These are phyloP conservation scores for Podaxis sp. DNA, from an alignment of 768 basidiomycete species.

Conservation along the genomic window DNA sequence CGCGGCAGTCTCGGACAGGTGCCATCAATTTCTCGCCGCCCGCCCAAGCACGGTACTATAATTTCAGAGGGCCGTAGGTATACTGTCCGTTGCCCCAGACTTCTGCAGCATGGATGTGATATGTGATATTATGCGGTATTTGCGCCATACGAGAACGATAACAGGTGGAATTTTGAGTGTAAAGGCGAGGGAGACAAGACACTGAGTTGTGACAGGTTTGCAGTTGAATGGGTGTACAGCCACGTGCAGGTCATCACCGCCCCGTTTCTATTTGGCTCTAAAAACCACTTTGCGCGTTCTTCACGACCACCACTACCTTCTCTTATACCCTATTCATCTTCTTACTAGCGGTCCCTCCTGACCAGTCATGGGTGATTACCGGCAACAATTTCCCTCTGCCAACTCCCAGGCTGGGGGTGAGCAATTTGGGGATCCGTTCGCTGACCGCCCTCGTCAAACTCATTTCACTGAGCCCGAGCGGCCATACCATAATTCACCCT, in stretches of 20 bases:
- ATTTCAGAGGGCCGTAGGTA: background rate
- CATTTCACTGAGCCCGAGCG: constrained; percentile 60
- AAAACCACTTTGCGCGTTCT: constrained; percentile 10
- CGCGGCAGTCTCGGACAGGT: background rate
- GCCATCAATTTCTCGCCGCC: background rate
- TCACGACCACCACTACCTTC: constrained; percentile 15
- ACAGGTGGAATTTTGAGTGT: background rate
- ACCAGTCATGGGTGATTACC: constrained; percentile 38
- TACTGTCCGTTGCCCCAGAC: background rate
- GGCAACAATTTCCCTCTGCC: constrained; percentile 35
- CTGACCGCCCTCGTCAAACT: constrained; percentile 61
- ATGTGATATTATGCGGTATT: background rate
- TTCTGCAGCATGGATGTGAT: background rate
- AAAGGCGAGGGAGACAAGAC: background rate
- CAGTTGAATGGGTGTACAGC: constrained; percentile 6
- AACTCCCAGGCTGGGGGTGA: constrained; percentile 31
- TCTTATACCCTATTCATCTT: constrained; percentile 9
- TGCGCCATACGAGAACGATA: background rate
- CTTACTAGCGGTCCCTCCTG: constrained; percentile 15
- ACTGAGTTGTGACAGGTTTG: background rate
- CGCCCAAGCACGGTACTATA: background rate
- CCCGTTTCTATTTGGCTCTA: constrained; percentile 17
- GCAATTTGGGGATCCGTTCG: constrained; percentile 65
- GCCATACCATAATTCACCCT: constrained; percentile 36
- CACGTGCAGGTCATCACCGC: constrained; percentile 17